phyloP scores from a whole-genome alignment of 148 eudicot genomes.

The Vaccinium corymbosum region DNA sequence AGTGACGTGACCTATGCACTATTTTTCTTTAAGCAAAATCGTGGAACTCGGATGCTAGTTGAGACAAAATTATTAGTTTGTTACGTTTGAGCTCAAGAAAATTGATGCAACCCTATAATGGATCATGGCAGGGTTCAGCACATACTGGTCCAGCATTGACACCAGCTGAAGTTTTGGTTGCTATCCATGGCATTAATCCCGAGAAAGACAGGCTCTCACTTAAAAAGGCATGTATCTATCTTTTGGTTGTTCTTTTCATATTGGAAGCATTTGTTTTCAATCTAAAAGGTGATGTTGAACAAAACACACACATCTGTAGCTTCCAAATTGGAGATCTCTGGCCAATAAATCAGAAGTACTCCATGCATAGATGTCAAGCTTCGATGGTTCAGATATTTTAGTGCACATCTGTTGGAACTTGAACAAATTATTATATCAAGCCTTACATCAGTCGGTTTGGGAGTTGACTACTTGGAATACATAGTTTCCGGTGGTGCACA shows the following conservation, averaged over 20 bases:
- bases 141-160: slow-evolving; percentile 96
- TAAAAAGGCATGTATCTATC: slow-evolving; percentile 58
- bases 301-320: slow-evolving; percentile 1
- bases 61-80: background rate
- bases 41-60: background rate
- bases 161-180: slow-evolving; percentile 96
- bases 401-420: background rate
- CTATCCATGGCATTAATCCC: slow-evolving; percentile 90
- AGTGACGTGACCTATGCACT: background rate
- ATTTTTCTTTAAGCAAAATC: background rate
- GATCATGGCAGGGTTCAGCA: slow-evolving; percentile 75
- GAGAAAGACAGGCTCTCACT: slow-evolving; percentile 84
- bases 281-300: slow-evolving; percentile 2
- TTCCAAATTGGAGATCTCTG: background rate
- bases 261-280: slow-evolving; percentile 2
- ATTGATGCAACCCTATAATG: background rate
- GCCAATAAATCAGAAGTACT: background rate
- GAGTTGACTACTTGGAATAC: background rate
- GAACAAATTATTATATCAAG: background rate
- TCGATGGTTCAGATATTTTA: slow-evolving; percentile 6
- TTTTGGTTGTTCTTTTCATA: background rate
- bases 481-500: background rate
- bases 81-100: background rate
- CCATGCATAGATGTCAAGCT: background rate
- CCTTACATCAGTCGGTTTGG: background rate